Conservation (phyloP, 345 rosid species). For the Dipteronia sinensis region DNA sequence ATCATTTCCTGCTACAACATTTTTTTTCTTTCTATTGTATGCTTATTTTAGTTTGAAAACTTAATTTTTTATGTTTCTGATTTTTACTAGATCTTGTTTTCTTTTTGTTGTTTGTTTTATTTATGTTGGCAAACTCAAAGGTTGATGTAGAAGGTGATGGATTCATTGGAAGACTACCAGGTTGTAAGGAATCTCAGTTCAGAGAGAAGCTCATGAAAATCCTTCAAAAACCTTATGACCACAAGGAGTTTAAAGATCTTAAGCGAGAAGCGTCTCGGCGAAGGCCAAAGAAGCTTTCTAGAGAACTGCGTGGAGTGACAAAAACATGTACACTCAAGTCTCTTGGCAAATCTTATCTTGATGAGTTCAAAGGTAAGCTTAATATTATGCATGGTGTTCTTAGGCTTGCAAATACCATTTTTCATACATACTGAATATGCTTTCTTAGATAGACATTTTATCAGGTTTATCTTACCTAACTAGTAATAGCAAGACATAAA, state of each 20-base stretch:
- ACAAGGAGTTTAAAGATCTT: conserved; percentile 39
- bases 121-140: conserved; percentile 25
- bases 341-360: conserved; percentile 51
- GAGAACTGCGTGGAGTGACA: conserved; percentile 35
- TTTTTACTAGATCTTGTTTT: conserved; percentile 1
- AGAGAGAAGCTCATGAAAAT: conserved; percentile 47
- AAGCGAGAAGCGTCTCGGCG: conserved; percentile 17
- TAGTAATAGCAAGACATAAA: not conserved
- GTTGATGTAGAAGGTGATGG: conserved; percentile 28
- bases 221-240: conserved; percentile 54
- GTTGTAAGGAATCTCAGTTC: conserved; percentile 36
- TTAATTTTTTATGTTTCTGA: conserved; percentile 23
- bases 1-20: conserved; percentile 17
- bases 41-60: not conserved
- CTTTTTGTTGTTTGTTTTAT: conserved; percentile 20
- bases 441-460: not conserved
- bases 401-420: not conserved
- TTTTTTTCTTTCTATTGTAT: not conserved
- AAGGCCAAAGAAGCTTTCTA: conserved; percentile 26
- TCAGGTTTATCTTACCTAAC: not conserved
- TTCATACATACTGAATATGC: not conserved
- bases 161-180: not conserved
- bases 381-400: conserved; percentile 1
- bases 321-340: conserved; percentile 12
- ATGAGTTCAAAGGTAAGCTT: conserved; percentile 45